Evolutionary conservation across 2,329 filamentous ascomycete species (phyloP), one percentile per base, ranked within the genome.

Genomic region (Aspergillus sergii): DNA sequence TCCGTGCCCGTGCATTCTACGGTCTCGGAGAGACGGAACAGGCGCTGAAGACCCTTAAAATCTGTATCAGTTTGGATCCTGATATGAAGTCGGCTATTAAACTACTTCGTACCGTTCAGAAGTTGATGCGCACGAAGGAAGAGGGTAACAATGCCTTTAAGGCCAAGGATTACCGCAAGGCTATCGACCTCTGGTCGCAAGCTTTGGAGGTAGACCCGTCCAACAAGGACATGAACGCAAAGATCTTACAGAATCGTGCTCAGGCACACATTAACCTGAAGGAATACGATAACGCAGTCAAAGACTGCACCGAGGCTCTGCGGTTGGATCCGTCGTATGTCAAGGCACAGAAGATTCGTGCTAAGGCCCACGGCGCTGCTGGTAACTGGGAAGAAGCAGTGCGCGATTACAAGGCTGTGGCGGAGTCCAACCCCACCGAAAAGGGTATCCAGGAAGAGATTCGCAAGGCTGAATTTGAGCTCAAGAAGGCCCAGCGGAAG

Each of bases 401-500:
- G 36, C 88, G 90, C 58, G 94, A 97, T 75, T 92, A 92, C 84
- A 98, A 98, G 84, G 84, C 87, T 2, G 88, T 98, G 63, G 86
- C 90, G 57, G 94, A 98, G 76, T 82, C 89, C 64, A 92, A 95
- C 69, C 94, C 94, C 2, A 85, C 89, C 66, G 95, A 99, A 77
- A 87, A 89, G 48, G 88, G 86, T 16, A 90, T 98, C 64, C 84
- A 86, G 58, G 94, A 91, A 78, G 95, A 99, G 73, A 88, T 98
- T 51, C 90, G 92, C 62, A 91, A 90, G 72, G 95, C 94, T 1
- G 94, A 99, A 81, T 83, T 97, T 30, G 95, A 99, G 81, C 83
- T 98, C 67, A 99, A 99, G 89, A 98, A 98, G 89, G 91, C 91
- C 78, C 91, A 94, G 81, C 87, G 95, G 66, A 99, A 99, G 81